phyloP scores from a whole-genome alignment of 257 asterid species.

The Solanum habrochaites region DNA sequence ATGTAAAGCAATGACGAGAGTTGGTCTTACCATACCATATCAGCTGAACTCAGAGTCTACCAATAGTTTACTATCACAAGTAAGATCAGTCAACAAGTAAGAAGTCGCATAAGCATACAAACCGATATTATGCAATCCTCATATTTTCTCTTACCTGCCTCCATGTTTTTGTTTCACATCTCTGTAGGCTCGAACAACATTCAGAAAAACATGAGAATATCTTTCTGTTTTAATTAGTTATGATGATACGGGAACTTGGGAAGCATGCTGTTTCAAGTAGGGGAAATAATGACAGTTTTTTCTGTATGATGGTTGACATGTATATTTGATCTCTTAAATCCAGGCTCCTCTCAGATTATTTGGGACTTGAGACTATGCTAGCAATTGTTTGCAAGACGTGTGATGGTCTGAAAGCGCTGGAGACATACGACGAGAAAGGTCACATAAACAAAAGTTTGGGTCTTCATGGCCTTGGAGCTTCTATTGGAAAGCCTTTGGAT shows the following conservation, averaged over 20 bases:
- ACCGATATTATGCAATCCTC: neutral
- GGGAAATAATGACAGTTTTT: neutral
- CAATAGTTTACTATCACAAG: neutral
- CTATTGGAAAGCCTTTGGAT: conserved; percentile 35
- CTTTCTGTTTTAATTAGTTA: neutral
- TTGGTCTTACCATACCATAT: neutral
- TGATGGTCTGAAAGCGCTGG: conserved; percentile 52
- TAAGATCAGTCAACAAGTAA: neutral
- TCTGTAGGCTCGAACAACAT: neutral
- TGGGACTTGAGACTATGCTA: conserved; percentile 70
- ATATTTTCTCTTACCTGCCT: neutral
- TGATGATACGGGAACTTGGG: neutral
- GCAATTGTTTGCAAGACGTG: conserved; percentile 71
- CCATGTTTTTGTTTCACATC: neutral
- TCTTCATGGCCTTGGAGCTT: conserved; percentile 50
- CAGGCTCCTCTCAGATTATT: conserved; percentile 63
- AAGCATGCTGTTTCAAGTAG: conserved; percentile 1
- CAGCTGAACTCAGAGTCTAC: neutral
- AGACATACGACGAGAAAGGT: conserved; percentile 49
- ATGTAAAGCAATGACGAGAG: neutral
- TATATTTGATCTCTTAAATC: conserved; percentile 8
- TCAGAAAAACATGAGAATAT: neutral
- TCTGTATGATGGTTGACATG: conserved; percentile 9
- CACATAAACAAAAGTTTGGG: conserved; percentile 31
- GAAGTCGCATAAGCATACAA: neutral